Percentiles rank a stretch among this genome's conserved stretches.
These are phyloP conservation scores for Glomus cerebriforme DNA, from an alignment of 192 early-diverging fungal genomes.

Conservation along the genomic window DNA sequence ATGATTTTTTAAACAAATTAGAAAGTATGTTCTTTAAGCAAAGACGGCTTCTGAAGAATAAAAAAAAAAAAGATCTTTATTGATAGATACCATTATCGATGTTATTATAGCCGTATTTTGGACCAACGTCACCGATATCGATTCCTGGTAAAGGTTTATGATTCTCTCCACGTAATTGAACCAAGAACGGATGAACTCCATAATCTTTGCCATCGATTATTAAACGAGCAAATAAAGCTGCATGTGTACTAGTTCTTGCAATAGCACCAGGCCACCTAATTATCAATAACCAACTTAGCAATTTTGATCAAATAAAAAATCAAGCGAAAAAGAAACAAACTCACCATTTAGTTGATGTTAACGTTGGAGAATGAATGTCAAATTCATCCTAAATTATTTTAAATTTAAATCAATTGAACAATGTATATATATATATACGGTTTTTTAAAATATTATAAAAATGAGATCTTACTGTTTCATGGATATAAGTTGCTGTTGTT, in stretches of 20 bases:
- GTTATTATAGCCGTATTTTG: constrained; percentile 74
- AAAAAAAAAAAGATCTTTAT: neutral
- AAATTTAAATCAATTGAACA: neutral
- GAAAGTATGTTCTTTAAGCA: too few relatives aligned
- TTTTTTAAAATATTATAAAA: neutral
- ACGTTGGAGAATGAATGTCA: constrained; percentile 69
- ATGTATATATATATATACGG: too few relatives aligned
- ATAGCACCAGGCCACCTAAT: constrained; percentile 78
- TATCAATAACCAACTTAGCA: neutral
- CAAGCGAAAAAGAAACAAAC: neutral
- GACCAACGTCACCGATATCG: constrained; percentile 45
- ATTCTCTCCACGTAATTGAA: constrained; percentile 47
- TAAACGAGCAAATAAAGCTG: constrained; percentile 77
- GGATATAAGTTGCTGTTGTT: constrained; percentile 83
- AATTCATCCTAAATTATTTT: constrained; percentile 64
- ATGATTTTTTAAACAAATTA: neutral
- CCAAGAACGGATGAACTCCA: constrained; percentile 59
- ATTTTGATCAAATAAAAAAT: neutral
- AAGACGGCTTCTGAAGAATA: too few relatives aligned
- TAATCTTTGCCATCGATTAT: constrained; percentile 69
- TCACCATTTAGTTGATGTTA: constrained; percentile 82
- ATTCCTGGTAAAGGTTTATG: constrained; percentile 41
- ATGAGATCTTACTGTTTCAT: constrained; percentile 39
- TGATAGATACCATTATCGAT: constrained; percentile 35
- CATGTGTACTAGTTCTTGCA: constrained; percentile 75